phyloP scores from a whole-genome alignment of 495 filamentous ascomycete species.

The Xylaria cubensis region DNA sequence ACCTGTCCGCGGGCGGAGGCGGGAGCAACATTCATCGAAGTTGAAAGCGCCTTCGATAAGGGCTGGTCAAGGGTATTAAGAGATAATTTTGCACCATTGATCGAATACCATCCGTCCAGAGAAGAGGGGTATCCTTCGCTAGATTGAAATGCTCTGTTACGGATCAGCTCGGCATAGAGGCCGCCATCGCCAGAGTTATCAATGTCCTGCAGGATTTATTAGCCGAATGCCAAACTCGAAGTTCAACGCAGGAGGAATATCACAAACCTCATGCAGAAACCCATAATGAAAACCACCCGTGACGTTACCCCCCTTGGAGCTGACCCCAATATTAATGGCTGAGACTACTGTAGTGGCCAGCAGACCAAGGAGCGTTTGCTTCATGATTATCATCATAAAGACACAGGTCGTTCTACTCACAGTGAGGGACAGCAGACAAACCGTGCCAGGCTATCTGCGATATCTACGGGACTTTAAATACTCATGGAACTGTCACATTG shows the following conservation, averaged over 20 bases:
- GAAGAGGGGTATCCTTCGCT: constrained; percentile 44
- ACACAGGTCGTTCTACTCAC: neutral
- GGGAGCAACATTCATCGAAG: constrained; percentile 64
- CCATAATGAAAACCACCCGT: constrained; percentile 48
- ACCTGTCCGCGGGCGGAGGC: constrained; percentile 43
- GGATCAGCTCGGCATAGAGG: constrained; percentile 75
- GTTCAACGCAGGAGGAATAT: no score
- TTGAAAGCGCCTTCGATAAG: constrained; percentile 61
- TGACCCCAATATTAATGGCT: constrained; percentile 43
- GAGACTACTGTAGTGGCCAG: constrained; percentile 27
- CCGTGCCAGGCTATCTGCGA: neutral
- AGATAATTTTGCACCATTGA: constrained; percentile 58
- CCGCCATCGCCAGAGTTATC: constrained; percentile 80
- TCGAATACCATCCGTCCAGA: constrained; percentile 61
- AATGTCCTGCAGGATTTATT: constrained; percentile 59
- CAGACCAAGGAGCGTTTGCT: constrained; percentile 25
- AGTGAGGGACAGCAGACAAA: neutral
- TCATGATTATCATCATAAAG: constrained; percentile 38
- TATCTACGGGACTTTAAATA: constrained; percentile 8
- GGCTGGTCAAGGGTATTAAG: constrained; percentile 55
- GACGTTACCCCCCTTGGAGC: constrained; percentile 45
- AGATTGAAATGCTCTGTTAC: constrained; percentile 72
- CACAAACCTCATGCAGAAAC: constrained; percentile 48
- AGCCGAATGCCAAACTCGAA: neutral
- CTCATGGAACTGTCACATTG: neutral